Evolutionary conservation across 148 eudicot genomes (phyloP).

Genomic region (Camellia japonica): DNA sequence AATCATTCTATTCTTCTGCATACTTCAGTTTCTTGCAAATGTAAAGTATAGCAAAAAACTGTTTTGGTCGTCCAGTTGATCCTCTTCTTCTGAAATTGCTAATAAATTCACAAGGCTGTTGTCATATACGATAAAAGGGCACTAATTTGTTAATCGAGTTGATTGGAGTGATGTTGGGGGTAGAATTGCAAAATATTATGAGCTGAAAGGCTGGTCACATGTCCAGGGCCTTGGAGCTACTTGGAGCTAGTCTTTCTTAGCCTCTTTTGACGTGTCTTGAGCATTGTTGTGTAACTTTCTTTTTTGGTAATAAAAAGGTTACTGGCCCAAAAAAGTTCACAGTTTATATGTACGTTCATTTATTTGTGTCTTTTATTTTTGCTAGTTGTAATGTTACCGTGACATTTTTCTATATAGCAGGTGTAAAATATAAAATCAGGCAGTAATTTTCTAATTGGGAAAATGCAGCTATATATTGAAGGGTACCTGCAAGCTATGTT

Average conservation of each 20-base stretch:
- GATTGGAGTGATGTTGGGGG: neutral
- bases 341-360: neutral
- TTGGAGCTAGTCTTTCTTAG: too few relatives aligned
- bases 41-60: neutral
- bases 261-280: too few relatives aligned
- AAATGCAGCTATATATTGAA: conserved; percentile 87
- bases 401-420: neutral
- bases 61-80: neutral
- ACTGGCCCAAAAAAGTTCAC: neutral
- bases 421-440: neutral
- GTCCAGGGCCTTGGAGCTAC: neutral
- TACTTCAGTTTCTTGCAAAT: neutral
- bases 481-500: conserved; percentile 98
- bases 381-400: neutral
- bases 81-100: neutral
- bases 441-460: neutral
- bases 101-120: neutral
- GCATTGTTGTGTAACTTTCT: too few relatives aligned
- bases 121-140: neutral
- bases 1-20: neutral
- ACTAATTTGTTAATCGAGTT: neutral
- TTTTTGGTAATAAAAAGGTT: too few relatives aligned
- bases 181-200: neutral
- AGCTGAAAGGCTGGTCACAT: conserved; percentile 6
- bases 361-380: neutral